Evolutionary conservation across 345 rosid species (phyloP).

Genomic region (Diplotaxis tenuifolia): DNA sequence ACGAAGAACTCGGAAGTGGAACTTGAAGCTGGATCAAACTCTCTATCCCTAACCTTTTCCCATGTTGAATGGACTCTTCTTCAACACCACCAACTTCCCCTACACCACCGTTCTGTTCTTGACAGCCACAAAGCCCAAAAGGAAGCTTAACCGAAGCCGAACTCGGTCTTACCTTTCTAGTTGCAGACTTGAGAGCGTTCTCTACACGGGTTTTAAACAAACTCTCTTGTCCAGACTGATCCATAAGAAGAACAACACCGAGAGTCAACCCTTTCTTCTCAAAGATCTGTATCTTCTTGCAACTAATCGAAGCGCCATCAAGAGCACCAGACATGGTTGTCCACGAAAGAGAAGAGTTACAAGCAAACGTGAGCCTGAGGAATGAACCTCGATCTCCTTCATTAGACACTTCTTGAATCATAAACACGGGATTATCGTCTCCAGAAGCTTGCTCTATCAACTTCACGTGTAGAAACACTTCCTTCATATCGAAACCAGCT

Average conservation of each 20-base stretch:
- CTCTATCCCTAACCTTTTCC: slow-evolving; percentile 50
- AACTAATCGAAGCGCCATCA: slow-evolving; percentile 70
- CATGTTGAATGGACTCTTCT: slow-evolving; percentile 58
- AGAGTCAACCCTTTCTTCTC: slow-evolving; percentile 92
- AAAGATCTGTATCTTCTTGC: slow-evolving; percentile 86
- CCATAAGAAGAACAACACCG: slow-evolving; percentile 63
- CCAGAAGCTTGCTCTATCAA: slow-evolving; percentile 91
- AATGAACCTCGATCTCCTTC: slow-evolving; percentile 57
- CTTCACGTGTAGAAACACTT: slow-evolving; percentile 85
- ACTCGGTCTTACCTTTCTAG: slow-evolving; percentile 58
- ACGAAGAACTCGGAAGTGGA: slow-evolving; percentile 81
- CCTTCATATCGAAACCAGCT: slow-evolving; percentile 92
- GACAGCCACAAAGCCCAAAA: slow-evolving; percentile 95
- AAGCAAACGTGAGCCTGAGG: slow-evolving; percentile 74
- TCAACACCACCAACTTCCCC: slow-evolving; percentile 66
- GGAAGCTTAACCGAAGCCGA: slow-evolving; percentile 71
- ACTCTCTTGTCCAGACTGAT: slow-evolving; percentile 63
- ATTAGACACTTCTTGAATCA: slow-evolving; percentile 67
- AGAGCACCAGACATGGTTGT: slow-evolving; percentile 75
- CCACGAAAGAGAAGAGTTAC: slow-evolving; percentile 79
- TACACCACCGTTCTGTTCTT: slow-evolving; percentile 67
- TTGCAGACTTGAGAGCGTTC: slow-evolving; percentile 66
- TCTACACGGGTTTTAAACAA: slow-evolving; percentile 61
- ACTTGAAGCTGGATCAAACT: slow-evolving; percentile 60
- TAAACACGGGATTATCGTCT: slow-evolving; percentile 67